Percentiles rank a stretch among this genome's conserved stretches.
These are phyloP conservation scores for Pilobolus umbonatus DNA, from an alignment of 192 early-diverging fungal species.

Conservation along the genomic window DNA sequence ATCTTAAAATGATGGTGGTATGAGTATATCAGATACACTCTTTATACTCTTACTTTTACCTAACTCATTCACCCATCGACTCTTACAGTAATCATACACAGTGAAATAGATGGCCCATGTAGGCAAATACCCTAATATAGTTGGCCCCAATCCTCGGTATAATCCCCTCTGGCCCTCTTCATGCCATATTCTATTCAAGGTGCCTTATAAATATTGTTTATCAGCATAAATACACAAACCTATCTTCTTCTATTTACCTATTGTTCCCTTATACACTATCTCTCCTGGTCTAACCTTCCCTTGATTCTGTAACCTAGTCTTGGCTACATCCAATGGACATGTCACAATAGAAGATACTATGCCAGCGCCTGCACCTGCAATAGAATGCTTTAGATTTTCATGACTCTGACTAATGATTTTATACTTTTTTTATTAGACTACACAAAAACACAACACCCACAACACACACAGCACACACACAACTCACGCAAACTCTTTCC, in stretches of 20 bases:
- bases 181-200: constrained; percentile 65
- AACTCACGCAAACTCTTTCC: constrained; percentile 18
- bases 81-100: constrained; percentile 80
- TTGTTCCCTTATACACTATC: constrained; percentile 52
- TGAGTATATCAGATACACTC: too few relatives aligned
- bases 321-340: constrained; percentile 94
- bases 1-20: constrained; percentile 21
- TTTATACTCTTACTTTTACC: too few relatives aligned
- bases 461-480: neutral
- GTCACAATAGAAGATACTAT: constrained; percentile 78
- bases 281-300: constrained; percentile 28
- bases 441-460: neutral
- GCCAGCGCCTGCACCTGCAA: constrained; percentile 82
- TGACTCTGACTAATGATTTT: constrained; percentile 24
- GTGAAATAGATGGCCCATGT: constrained; percentile 93
- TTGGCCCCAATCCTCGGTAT: constrained; percentile 85
- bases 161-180: constrained; percentile 86
- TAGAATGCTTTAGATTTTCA: constrained; percentile 66
- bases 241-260: constrained; percentile 34
- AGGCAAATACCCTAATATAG: constrained; percentile 85
- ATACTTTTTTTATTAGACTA: neutral
- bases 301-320: constrained; percentile 92
- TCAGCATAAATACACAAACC: neutral
- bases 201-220: constrained; percentile 27
- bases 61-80: constrained; percentile 3